These are phyloP conservation scores for Fusarium humuli DNA, from an alignment of 2,329 filamentous ascomycete species.

Conservation along the genomic window DNA sequence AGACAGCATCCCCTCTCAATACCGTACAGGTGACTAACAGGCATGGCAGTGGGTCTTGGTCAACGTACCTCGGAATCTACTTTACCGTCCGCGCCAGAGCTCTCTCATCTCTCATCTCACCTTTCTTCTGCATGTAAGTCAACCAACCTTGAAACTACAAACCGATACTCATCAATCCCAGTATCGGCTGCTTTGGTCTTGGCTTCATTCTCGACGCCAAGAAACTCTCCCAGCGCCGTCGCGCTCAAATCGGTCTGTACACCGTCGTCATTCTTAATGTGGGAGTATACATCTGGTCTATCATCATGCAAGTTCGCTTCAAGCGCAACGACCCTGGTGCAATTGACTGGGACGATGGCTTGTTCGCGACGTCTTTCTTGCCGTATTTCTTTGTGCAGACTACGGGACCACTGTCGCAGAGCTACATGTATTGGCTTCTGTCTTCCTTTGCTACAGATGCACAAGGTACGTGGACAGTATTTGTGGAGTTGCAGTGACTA, in stretches of 20 bases:
- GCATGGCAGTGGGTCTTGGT: conserved; percentile 3
- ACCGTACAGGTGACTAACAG: fast-evolving
- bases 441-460: conserved; percentile 18
- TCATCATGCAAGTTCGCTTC: conserved; percentile 15
- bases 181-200: conserved; percentile 12
- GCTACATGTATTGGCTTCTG: conserved; percentile 23
- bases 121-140: conserved; percentile 27
- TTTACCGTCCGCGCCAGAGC: conserved; percentile 15
- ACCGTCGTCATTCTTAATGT: conserved; percentile 13
- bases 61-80: conserved; percentile 16
- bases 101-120: conserved; percentile 11
- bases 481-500: fast-evolving
- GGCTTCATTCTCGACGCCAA: conserved; percentile 20
- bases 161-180: fast-evolving
- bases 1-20: fast-evolving
- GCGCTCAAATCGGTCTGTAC: conserved; percentile 11
- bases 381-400: conserved; percentile 23
- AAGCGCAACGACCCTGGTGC: not conserved
- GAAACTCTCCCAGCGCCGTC: conserved; percentile 2
- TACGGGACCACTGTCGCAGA: conserved; percentile 6
- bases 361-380: not conserved
- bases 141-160: fast-evolving
- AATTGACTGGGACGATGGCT: conserved; percentile 14
- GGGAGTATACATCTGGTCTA: conserved; percentile 16
- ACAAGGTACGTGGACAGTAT: not conserved